These are phyloP conservation scores for Paramecium sexaurelia DNA, from an alignment of 73 alveolate species.

Conservation along the genomic window DNA sequence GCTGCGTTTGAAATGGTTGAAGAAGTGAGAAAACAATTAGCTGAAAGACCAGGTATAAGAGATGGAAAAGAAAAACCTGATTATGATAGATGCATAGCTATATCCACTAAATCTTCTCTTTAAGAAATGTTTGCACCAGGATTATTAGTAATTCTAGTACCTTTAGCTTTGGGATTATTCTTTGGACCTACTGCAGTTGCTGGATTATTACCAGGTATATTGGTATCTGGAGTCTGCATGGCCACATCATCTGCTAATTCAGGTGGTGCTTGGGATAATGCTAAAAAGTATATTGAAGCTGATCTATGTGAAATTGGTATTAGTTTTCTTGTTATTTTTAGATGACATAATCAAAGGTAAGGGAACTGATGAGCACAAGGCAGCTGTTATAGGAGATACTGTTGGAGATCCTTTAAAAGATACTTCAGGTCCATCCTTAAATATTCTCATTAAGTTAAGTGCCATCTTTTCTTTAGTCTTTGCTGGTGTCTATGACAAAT, in stretches of 20 bases:
- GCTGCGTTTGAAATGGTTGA: constrained; percentile 82
- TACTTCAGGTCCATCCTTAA: constrained; percentile 90
- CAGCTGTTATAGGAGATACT: constrained; percentile 95
- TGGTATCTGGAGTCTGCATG: constrained; percentile 89
- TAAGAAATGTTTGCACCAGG: constrained; percentile 93
- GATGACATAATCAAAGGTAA: constrained; percentile 73
- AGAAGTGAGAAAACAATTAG: constrained; percentile 69
- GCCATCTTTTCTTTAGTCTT: constrained; percentile 89
- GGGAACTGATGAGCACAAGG: constrained; percentile 91
- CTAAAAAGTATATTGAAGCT: constrained; percentile 77
- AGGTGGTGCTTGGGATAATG: constrained; percentile 98
- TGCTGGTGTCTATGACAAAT: constrained; percentile 78
- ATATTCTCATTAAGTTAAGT: constrained; percentile 87
- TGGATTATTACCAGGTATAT: constrained; percentile 89
- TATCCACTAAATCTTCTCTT: constrained; percentile 81
- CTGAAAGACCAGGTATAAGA: constrained; percentile 64
- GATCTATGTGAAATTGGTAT: constrained; percentile 30
- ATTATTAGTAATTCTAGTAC: constrained; percentile 83
- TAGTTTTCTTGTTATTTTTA: background rate
- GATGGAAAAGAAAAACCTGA: constrained; percentile 73
- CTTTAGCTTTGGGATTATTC: constrained; percentile 84
- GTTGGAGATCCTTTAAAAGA: constrained; percentile 94
- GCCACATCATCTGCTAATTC: constrained; percentile 89
- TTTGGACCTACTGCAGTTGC: constrained; percentile 86
- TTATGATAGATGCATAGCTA: constrained; percentile 73